Evolutionary conservation across 2,329 filamentous ascomycete species (phyloP).

Genomic region (Talaromyces sp.): DNA sequence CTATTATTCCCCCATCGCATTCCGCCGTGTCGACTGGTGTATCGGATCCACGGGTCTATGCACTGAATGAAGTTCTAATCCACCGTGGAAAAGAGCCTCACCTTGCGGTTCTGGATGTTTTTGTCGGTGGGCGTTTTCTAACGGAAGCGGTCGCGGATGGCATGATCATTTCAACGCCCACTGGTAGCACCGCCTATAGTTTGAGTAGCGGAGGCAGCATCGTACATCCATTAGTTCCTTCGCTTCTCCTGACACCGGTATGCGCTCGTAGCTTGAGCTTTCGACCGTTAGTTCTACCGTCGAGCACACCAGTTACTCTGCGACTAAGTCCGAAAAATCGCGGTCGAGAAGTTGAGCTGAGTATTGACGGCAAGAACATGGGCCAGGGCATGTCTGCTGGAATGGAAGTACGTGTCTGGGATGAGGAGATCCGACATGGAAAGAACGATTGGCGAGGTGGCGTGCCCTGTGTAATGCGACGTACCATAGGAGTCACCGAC

Average conservation of each 20-base stretch:
- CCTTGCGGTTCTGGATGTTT: slow-evolving; percentile 86
- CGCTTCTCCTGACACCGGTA: slow-evolving; percentile 86
- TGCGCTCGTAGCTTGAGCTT: slow-evolving; percentile 90
- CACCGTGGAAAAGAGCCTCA: slow-evolving; percentile 89
- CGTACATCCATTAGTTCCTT: slow-evolving; percentile 86
- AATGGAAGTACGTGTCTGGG: slow-evolving; percentile 83
- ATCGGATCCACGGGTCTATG: slow-evolving; percentile 52
- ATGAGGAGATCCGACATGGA: slow-evolving; percentile 66
- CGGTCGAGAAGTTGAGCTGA: slow-evolving; percentile 71
- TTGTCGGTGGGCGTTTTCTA: slow-evolving; percentile 80
- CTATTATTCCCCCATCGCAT: slow-evolving; percentile 40
- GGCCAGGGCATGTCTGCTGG: slow-evolving; percentile 67
- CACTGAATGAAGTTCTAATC: slow-evolving; percentile 93
- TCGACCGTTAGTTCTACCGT: slow-evolving; percentile 81
- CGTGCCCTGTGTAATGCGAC: slow-evolving; percentile 85
- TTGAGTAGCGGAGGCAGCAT: slow-evolving; percentile 91
- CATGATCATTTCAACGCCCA: slow-evolving; percentile 90
- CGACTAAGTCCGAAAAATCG: slow-evolving; percentile 77
- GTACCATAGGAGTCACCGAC: slow-evolving; percentile 54
- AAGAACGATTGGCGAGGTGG: slow-evolving; percentile 65
- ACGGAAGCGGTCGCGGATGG: slow-evolving; percentile 95
- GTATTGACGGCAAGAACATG: slow-evolving; percentile 68
- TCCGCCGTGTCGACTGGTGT: slow-evolving; percentile 32
- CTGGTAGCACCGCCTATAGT: slow-evolving; percentile 91
- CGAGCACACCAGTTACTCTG: slow-evolving; percentile 78